A percentile compares a stretch with the other conserved stretches of the same genome.
Evolutionary conservation across 2,329 filamentous ascomycete species (phyloP).

Genomic region (Fusarium marasasianum): DNA sequence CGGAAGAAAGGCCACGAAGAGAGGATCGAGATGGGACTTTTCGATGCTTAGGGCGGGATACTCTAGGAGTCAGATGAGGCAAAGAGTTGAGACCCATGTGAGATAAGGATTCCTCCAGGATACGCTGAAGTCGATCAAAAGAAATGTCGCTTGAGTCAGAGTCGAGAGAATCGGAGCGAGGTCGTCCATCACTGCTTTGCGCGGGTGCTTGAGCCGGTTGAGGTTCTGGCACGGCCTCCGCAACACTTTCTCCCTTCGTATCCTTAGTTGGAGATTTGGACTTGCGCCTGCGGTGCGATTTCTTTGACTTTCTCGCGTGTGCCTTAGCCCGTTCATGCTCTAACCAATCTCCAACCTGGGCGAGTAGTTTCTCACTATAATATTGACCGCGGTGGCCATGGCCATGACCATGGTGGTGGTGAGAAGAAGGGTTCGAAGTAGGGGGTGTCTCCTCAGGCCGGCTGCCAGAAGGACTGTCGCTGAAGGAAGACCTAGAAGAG

Average conservation of each 20-base stretch:
- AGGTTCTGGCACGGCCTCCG: slow-evolving; percentile 1
- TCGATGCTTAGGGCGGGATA: slow-evolving; percentile 54
- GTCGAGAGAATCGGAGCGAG: slow-evolving; percentile 64
- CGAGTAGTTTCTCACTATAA: slow-evolving; percentile 67
- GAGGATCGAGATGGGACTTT: slow-evolving; percentile 46
- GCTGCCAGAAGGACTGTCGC: slow-evolving; percentile 43
- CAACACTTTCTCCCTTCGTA: slow-evolving; percentile 37
- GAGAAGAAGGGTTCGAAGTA: slow-evolving; percentile 31
- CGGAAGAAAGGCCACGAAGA: slow-evolving; percentile 71
- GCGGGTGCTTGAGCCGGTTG: slow-evolving; percentile 33
- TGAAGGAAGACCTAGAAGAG: slow-evolving; percentile 59
- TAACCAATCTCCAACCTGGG: slow-evolving; percentile 85
- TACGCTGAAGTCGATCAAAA: slow-evolving; percentile 82
- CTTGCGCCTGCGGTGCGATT: slow-evolving; percentile 52
- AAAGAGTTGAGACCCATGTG: slow-evolving; percentile 59
- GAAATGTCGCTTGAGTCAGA: slow-evolving; percentile 77
- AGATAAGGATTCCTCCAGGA: slow-evolving; percentile 74
- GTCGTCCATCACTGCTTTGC: slow-evolving; percentile 33
- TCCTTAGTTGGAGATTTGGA: slow-evolving; percentile 50
- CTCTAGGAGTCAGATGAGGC: slow-evolving; percentile 55
- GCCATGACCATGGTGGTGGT: slow-evolving; percentile 40
- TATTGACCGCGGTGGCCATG: slow-evolving; percentile 48
- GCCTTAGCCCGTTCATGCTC: slow-evolving; percentile 77
- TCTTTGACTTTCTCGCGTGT: slow-evolving; percentile 57
- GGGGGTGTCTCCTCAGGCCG: slow-evolving; percentile 43